Evolutionary conservation across 768 basidiomycete genomes (phyloP), one percentile per base, ranked within the genome.

Genomic region (Lactarius sp.): DNA sequence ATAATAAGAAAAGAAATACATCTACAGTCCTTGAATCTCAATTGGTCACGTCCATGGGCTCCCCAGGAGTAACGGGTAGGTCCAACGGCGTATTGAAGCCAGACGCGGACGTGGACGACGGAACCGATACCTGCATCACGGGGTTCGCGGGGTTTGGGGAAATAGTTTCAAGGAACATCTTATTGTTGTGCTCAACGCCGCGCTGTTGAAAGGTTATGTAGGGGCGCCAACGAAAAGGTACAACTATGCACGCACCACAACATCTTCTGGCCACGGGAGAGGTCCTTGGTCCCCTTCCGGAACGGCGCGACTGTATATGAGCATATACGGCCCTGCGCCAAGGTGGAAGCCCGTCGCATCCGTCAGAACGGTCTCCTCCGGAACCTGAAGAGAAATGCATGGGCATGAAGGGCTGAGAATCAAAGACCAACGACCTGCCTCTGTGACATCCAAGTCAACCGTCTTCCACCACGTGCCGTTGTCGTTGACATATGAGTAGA

Each of bases 401-500:
- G 10, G 13, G 47, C 22, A 27, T 20, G 9, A 3, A 22, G 12
- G 22, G 10, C 49, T 39, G 6, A 33, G 54, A 37, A 22, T 8
- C n/a, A n/a, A 37, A 62, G 14, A 20, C 7, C 12, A 22, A 54
- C 0, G 1, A 27, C 69, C 36, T 56, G 85, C 90, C 80, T 88
- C 83, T 1, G 82, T 84, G 3, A 91, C 86, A 12, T 77, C 75
- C 61, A 82, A 81, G 68, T 92, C 92, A 8, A 87, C 78, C 2
- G 85, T 87, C 75, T 89, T 92, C 88, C 89, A 93, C 91, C 91
- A 94, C 3, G 72, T 74, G 6, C 80, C 85, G 50, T 83, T 79
- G 60, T 85, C 81, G 62, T 85, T 82, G 13, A 90, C 83, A 66
- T 92, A 94, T 6, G 88, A 87, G 71, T 91, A 90, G 9, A 90